Percentiles rank a stretch among this genome's conserved stretches.
phyloP scores from a whole-genome alignment of 768 basidiomycete species.

The Saitozyma sp. region DNA sequence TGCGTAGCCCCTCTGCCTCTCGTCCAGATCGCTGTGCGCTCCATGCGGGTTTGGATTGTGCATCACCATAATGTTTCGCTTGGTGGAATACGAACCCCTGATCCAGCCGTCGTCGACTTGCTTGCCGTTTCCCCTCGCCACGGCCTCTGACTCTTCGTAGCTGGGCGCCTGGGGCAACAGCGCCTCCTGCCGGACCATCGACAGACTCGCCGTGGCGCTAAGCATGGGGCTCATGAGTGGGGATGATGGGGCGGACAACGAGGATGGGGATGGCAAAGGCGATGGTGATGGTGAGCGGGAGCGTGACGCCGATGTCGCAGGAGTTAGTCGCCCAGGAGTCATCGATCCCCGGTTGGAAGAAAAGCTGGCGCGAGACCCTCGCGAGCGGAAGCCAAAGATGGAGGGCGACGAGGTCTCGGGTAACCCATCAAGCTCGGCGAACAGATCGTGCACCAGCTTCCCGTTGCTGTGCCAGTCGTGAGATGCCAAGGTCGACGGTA shows the following conservation, averaged over 20 bases:
- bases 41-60: constrained; percentile 26
- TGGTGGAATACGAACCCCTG: constrained; percentile 8
- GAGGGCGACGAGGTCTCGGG: background rate
- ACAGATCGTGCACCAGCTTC: constrained; percentile 23
- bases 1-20: constrained; percentile 17
- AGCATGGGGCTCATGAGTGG: constrained; percentile 7
- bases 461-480: constrained; percentile 36
- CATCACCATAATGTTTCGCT: constrained; percentile 18
- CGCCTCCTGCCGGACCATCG: constrained; percentile 22
- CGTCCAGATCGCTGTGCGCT: constrained; percentile 21
- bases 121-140: background rate
- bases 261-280: constrained; percentile 20
- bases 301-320: background rate
- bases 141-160: constrained; percentile 15
- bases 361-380: constrained; percentile 1
- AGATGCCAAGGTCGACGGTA: constrained; percentile 33
- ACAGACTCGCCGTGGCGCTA: constrained; percentile 8
- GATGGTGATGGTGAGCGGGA: constrained; percentile 21
- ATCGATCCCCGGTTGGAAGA: background rate
- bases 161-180: constrained; percentile 20
- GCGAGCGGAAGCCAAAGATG: constrained; percentile 5
- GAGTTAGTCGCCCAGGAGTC: background rate
- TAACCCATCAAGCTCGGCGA: constrained; percentile 32
- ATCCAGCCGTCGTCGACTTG: constrained; percentile 21
- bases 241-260: constrained; percentile 3